Conservation (phyloP, 2,329 filamentous ascomycete species). For the Anisogramma anomala region DNA sequence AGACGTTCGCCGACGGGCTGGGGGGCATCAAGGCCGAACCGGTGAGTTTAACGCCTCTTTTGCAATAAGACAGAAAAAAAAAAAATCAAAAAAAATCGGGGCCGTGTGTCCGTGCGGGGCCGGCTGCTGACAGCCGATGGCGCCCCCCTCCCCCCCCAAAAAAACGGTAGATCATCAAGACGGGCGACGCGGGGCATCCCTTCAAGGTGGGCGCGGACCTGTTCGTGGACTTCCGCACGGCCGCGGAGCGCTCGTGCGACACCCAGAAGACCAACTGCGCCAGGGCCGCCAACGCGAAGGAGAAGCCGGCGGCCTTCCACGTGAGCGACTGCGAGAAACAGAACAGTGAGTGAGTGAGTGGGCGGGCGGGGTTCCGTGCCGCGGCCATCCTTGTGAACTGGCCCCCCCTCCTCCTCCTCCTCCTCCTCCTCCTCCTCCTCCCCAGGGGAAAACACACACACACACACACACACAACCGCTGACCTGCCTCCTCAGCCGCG, state of each 20-base stretch:
- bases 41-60: conserved; percentile 19
- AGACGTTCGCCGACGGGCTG: conserved; percentile 29
- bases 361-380: too few relatives aligned
- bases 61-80: neutral
- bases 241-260: conserved; percentile 34
- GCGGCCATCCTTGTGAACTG: too few relatives aligned
- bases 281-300: conserved; percentile 23
- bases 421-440: too few relatives aligned
- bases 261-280: conserved; percentile 38
- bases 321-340: conserved; percentile 36
- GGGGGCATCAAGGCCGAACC: conserved; percentile 27
- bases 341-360: conserved; percentile 31
- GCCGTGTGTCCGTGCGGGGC: neutral
- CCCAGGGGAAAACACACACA: too few relatives aligned
- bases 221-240: conserved; percentile 33
- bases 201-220: conserved; percentile 33
- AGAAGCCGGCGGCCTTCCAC: too few relatives aligned
- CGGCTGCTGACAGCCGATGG: neutral
- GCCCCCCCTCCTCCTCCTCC: neutral
- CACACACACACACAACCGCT: too few relatives aligned
- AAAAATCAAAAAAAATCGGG: neutral
- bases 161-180: conserved; percentile 27
- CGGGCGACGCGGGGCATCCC: conserved; percentile 27
- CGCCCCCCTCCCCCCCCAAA: neutral
- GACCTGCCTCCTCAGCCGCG: too few relatives aligned